Conservation (phyloP, 352 stramenopile genomes). For the Globisporangium nagaii region DNA sequence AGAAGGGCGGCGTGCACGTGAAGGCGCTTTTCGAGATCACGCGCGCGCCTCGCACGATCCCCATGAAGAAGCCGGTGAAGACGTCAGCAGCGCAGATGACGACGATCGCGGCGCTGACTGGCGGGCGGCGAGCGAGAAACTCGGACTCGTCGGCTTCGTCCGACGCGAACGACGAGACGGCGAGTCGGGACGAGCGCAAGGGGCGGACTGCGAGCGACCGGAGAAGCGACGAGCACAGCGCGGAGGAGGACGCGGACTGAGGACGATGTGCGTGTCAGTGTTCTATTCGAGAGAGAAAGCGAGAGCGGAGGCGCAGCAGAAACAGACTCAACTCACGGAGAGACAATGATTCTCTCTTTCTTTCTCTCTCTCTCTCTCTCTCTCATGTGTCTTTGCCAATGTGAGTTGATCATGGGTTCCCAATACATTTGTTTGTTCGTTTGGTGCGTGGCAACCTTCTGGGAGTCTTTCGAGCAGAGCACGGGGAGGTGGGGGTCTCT, state of each 20-base stretch:
- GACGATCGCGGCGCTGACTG: too few species aligned
- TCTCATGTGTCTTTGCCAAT: background rate
- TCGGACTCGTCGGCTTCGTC: background rate
- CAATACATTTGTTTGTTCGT: conserved; percentile 6
- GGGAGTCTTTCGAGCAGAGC: too few species aligned
- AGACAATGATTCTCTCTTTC: background rate
- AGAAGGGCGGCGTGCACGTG: conserved; percentile 39
- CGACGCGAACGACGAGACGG: background rate
- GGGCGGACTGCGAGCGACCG: conserved; percentile 11
- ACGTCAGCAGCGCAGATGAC: background rate
- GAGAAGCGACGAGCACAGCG: conserved; percentile 8
- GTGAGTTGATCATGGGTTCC: background rate
- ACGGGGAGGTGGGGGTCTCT: too few species aligned
- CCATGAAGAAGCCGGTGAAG: conserved; percentile 1
- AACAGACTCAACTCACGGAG: background rate
- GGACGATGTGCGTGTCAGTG: background rate
- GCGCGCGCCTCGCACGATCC: conserved; percentile 15
- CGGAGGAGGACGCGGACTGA: conserved; percentile 12
- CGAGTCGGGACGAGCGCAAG: background rate
- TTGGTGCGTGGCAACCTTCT: background rate
- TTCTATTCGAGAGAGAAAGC: background rate
- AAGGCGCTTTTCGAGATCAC: conserved; percentile 57
- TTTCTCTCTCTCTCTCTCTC: background rate
- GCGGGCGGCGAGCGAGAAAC: background rate
- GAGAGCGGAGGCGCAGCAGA: background rate